Evolutionary conservation across 2,329 filamentous ascomycete species (phyloP).

Genomic region (Pezicula rhizophila): DNA sequence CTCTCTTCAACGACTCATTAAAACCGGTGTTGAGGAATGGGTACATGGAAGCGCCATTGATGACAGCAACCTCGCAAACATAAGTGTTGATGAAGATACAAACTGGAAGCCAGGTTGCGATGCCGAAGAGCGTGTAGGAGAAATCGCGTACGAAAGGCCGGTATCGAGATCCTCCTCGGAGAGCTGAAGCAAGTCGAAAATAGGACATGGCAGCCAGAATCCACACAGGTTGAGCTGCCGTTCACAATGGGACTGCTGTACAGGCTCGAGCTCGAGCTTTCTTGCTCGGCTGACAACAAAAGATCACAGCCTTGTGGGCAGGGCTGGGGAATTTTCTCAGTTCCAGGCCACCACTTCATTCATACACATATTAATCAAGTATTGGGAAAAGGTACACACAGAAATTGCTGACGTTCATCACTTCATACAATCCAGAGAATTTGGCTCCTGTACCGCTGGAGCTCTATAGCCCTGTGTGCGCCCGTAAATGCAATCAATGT

Average conservation of each 20-base stretch:
- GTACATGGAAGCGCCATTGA: conserved; percentile 67
- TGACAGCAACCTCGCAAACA: conserved; percentile 50
- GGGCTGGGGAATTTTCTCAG: no score
- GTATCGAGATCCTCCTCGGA: conserved; percentile 7
- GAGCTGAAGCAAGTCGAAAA: conserved; percentile 14
- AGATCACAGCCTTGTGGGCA: neutral
- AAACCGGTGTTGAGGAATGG: conserved; percentile 67
- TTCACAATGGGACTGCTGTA: neutral
- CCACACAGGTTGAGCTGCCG: neutral
- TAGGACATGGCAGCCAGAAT: conserved; percentile 12
- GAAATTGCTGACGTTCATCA: neutral
- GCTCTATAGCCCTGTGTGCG: conserved; percentile 19
- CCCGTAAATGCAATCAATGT: conserved; percentile 23
- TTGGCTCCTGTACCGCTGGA: conserved; percentile 2
- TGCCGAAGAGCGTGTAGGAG: conserved; percentile 41
- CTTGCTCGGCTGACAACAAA: neutral
- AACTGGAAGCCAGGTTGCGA: conserved; percentile 57
- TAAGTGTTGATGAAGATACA: conserved; percentile 56
- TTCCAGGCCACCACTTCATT: no score
- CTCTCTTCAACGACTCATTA: conserved; percentile 46
- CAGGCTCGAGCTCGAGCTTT: neutral
- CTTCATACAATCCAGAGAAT: conserved; percentile 2
- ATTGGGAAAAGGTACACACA: neutral
- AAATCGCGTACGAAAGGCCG: conserved; percentile 24
- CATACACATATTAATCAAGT: neutral